Evolutionary conservation across 2,329 filamentous ascomycete genomes (phyloP).

Genomic region (Scedosporium apiospermum): DNA sequence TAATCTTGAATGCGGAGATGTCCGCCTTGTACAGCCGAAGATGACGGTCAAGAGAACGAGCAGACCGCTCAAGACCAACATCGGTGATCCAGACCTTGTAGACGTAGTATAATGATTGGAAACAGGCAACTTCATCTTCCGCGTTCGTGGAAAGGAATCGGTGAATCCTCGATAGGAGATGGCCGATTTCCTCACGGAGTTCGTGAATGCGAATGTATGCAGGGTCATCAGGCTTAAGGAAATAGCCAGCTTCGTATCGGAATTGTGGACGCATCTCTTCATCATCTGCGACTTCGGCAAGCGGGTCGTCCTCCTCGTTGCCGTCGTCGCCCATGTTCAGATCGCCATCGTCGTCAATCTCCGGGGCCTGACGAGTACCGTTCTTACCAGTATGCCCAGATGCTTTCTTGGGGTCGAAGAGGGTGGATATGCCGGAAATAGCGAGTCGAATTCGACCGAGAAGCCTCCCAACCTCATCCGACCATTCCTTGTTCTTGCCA

Average conservation of each 20-base stretch:
- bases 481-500: slow-evolving; percentile 98
- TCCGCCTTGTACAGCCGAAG: slow-evolving; percentile 78
- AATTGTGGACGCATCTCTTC: slow-evolving; percentile 81
- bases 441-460: slow-evolving; percentile 82
- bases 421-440: slow-evolving; percentile 76
- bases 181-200: slow-evolving; percentile 70
- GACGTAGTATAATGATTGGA: slow-evolving; percentile 83
- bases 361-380: slow-evolving; percentile 35
- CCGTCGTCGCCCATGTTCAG: slow-evolving; percentile 31
- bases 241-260: slow-evolving; percentile 80
- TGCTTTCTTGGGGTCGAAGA: slow-evolving; percentile 74
- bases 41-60: slow-evolving; percentile 83
- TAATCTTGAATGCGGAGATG: slow-evolving; percentile 87
- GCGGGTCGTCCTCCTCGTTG: slow-evolving; percentile 41
- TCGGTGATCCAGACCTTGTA: slow-evolving; percentile 97
- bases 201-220: slow-evolving; percentile 71
- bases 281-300: slow-evolving; percentile 61
- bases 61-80: slow-evolving; percentile 90
- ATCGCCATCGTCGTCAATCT: slow-evolving; percentile 48
- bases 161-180: slow-evolving; percentile 75
- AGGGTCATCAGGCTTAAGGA: slow-evolving; percentile 44
- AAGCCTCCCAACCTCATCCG: slow-evolving; percentile 87
- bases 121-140: slow-evolving; percentile 92
- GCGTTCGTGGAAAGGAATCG: slow-evolving; percentile 73
- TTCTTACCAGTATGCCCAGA: slow-evolving; percentile 40